These are phyloP conservation scores for Ramaria sp. DNA, from an alignment of 768 basidiomycete genomes.

Conservation along the genomic window DNA sequence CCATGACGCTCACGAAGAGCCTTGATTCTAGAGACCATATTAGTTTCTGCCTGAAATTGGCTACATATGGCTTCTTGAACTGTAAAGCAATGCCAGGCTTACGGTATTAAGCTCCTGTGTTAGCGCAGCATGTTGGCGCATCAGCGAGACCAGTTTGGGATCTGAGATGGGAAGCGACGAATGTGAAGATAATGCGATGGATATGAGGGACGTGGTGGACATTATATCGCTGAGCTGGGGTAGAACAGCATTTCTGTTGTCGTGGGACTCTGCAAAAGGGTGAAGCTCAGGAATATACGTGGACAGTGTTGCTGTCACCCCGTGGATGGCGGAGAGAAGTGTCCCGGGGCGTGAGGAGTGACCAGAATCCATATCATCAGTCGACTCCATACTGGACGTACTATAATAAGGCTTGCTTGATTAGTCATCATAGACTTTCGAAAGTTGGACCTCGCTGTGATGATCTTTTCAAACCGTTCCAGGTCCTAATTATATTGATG, in stretches of 20 bases:
- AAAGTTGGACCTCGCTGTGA: too few relatives aligned
- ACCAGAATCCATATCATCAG: not conserved
- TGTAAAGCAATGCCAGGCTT: slow-evolving; percentile 16
- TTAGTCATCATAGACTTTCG: too few relatives aligned
- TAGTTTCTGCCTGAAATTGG: slow-evolving; percentile 40
- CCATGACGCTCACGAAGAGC: slow-evolving; percentile 36
- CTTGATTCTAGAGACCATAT: slow-evolving; percentile 37
- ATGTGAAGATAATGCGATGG: slow-evolving; percentile 22
- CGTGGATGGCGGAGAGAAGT: slow-evolving; percentile 5
- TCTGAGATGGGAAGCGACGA: slow-evolving; percentile 42
- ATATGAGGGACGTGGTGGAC: not conserved
- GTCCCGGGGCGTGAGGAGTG: not conserved
- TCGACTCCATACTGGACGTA: not conserved
- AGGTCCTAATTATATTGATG: too few relatives aligned
- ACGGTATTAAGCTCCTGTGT: slow-evolving; percentile 44
- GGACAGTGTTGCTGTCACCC: not conserved
- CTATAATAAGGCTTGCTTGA: too few relatives aligned
- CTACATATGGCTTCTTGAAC: slow-evolving; percentile 6
- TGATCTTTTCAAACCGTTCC: too few relatives aligned
- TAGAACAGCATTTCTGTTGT: not conserved
- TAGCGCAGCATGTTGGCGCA: slow-evolving; percentile 52
- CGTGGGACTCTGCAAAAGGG: slow-evolving; percentile 3
- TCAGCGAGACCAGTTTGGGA: slow-evolving; percentile 55
- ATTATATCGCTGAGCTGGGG: slow-evolving; percentile 7
- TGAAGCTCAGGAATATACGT: slow-evolving; percentile 2